These are phyloP conservation scores for Apiotrichum brassicae DNA, from an alignment of 1,284 basidiomycete genomes.

Conservation along the genomic window DNA sequence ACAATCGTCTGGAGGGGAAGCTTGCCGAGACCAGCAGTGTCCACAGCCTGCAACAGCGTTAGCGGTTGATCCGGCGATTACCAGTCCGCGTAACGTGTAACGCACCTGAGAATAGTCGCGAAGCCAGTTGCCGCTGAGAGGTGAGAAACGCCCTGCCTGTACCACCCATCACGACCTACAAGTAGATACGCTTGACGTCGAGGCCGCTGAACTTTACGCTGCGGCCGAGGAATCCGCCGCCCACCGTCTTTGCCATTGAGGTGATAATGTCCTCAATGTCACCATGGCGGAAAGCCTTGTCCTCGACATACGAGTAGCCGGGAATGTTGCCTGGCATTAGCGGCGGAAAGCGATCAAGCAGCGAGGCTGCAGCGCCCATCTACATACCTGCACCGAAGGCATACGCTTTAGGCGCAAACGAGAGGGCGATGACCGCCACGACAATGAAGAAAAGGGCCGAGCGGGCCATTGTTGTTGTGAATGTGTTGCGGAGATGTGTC, in stretches of 20 bases:
- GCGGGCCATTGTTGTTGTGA: constrained; percentile 26
- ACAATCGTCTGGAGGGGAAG: constrained; percentile 65
- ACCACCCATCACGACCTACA: too few species aligned
- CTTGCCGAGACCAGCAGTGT: constrained; percentile 73
- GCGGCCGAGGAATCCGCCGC: constrained; percentile 59
- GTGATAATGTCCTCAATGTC: constrained; percentile 54
- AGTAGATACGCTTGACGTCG: constrained; percentile 46
- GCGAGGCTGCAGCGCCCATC: too few species aligned
- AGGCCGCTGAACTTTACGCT: constrained; percentile 59
- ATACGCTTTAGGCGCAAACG: constrained; percentile 36
- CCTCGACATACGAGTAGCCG: constrained; percentile 46
- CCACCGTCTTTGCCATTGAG: constrained; percentile 57
- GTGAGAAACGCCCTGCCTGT: constrained; percentile 48
- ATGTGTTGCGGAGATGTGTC: too few species aligned
- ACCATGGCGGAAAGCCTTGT: constrained; percentile 74
- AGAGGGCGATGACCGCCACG: constrained; percentile 36
- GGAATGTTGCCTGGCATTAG: constrained; percentile 41
- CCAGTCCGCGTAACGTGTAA: not conserved
- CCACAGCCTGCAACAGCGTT: constrained; percentile 63
- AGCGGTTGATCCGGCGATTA: not conserved
- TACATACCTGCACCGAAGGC: constrained; percentile 43
- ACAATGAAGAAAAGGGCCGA: constrained; percentile 30
- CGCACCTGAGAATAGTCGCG: constrained; percentile 61
- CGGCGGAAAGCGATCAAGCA: not conserved
- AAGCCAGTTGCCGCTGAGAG: constrained; percentile 53